These are phyloP conservation scores for Oryza meyeriana DNA, from an alignment of 176 grass and related monocot species.

Conservation along the genomic window DNA sequence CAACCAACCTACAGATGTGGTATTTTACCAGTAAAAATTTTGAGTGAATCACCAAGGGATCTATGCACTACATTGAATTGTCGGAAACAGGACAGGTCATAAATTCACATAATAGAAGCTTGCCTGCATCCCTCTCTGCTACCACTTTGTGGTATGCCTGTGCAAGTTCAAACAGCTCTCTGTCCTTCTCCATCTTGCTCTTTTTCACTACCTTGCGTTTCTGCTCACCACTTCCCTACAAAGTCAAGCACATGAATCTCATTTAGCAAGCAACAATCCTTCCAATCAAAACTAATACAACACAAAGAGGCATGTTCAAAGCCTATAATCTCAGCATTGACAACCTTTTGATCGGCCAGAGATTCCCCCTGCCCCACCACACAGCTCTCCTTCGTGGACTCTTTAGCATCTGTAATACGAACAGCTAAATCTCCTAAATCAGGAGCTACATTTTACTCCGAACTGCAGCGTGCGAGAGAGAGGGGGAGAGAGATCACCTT, in stretches of 20 bases:
- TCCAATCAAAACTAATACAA: neutral
- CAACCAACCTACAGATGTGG: neutral
- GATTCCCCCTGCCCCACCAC: slow-evolving; percentile 35
- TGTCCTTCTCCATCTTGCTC: slow-evolving; percentile 84
- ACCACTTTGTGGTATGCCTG: slow-evolving; percentile 78
- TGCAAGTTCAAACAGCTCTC: slow-evolving; percentile 80
- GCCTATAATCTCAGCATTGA: neutral
- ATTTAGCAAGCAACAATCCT: neutral
- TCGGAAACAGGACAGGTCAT: neutral
- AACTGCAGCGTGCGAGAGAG: neutral
- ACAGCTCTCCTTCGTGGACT: slow-evolving; percentile 49
- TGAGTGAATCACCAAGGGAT: neutral
- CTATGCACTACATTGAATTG: slow-evolving; percentile 12
- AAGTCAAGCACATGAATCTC: slow-evolving; percentile 23
- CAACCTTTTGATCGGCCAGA: slow-evolving; percentile 52
- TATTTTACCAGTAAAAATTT: neutral
- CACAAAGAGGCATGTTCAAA: neutral
- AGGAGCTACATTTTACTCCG: slow-evolving; percentile 8
- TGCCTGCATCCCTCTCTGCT: slow-evolving; percentile 90
- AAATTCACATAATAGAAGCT: slow-evolving; percentile 32
- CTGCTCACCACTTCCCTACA: slow-evolving; percentile 57
- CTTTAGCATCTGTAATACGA: slow-evolving; percentile 54
- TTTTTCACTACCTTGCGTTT: slow-evolving; percentile 76
- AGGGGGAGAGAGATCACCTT: slow-evolving; percentile 27
- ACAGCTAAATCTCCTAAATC: slow-evolving; percentile 4